Percentiles rank a stretch among this genome's conserved stretches.
phyloP scores from a whole-genome alignment of 75 land plant species.

The Gnetum montanum region DNA sequence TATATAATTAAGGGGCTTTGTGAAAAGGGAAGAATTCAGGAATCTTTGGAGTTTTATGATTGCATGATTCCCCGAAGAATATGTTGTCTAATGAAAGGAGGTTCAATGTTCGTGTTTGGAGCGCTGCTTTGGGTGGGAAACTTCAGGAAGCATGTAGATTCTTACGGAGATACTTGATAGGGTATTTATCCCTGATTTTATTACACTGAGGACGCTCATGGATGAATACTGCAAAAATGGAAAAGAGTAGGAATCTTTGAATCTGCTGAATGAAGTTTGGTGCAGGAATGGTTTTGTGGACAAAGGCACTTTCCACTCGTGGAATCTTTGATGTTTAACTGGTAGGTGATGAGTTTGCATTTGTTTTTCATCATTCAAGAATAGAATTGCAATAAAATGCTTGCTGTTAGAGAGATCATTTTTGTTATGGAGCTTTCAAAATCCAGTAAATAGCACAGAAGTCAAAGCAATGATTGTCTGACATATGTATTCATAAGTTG shows the following conservation, averaged over 20 bases:
- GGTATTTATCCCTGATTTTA: conserved; percentile 22
- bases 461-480: no score
- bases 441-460: no score
- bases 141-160: conserved; percentile 29
- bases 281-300: not conserved
- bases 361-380: no score
- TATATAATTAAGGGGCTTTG: conserved; percentile 54
- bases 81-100: conserved; percentile 30
- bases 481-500: no score
- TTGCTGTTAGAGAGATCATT: no score
- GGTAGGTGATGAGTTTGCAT: no score
- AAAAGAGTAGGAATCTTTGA: conserved; percentile 19
- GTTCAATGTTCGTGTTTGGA: conserved; percentile 43
- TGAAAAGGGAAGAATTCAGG: conserved; percentile 37
- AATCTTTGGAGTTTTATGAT: conserved; percentile 36
- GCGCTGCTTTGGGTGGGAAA: conserved; percentile 40
- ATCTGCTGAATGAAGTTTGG: conserved; percentile 23
- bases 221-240: conserved; percentile 35
- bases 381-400: no score
- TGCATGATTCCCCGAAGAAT: conserved; percentile 41
- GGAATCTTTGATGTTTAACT: no score
- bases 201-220: conserved; percentile 37
- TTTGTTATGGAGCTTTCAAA: no score
- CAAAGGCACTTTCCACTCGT: no score
- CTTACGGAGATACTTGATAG: conserved; percentile 35